Conservation (phyloP, 2,329 filamentous ascomycete genomes). For the Graphilbum fragrans region DNA sequence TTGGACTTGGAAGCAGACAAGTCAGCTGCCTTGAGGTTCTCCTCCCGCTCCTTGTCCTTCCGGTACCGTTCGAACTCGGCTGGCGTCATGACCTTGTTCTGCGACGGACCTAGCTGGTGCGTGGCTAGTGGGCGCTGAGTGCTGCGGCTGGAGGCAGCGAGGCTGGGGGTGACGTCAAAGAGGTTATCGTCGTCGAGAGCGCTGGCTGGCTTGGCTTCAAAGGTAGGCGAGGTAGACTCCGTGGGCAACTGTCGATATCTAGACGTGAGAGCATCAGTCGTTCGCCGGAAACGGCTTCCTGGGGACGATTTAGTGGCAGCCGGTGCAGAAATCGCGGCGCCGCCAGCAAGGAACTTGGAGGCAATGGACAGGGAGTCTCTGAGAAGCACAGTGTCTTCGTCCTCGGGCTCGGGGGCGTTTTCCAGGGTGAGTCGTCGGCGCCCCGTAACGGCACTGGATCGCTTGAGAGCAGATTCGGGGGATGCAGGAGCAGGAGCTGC, state of each 20-base stretch:
- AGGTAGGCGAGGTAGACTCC: constrained; percentile 18
- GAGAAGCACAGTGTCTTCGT: constrained; percentile 41
- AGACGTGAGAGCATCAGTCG: constrained; percentile 23
- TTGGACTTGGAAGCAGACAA: constrained; percentile 25
- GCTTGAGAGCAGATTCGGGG: constrained; percentile 20
- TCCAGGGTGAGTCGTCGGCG: constrained; percentile 16
- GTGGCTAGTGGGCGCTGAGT: constrained; percentile 19
- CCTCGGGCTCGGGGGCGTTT: constrained; percentile 23
- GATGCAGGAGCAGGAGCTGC: constrained; percentile 12
- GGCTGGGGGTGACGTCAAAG: constrained; percentile 32
- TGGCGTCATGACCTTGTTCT: constrained; percentile 78
- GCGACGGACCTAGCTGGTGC: constrained; percentile 26
- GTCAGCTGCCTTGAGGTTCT: constrained; percentile 25
- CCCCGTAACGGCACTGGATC: constrained; percentile 17
- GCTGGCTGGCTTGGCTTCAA: constrained; percentile 29
- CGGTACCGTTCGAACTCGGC: constrained; percentile 76
- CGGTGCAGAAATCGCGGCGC: constrained; percentile 13
- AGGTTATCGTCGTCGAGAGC: constrained; percentile 36
- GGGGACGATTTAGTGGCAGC: constrained; percentile 5
- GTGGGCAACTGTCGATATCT: constrained; percentile 17
- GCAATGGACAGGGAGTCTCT: constrained; percentile 37
- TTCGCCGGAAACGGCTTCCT: constrained; percentile 21
- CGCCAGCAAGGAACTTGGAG: constrained; percentile 28
- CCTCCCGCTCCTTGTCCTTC: constrained; percentile 57
- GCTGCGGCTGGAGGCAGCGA: constrained; percentile 24